Evolutionary conservation across 2,329 filamentous ascomycete species (phyloP).

Genomic region (Torrubiella hemipterigena): DNA sequence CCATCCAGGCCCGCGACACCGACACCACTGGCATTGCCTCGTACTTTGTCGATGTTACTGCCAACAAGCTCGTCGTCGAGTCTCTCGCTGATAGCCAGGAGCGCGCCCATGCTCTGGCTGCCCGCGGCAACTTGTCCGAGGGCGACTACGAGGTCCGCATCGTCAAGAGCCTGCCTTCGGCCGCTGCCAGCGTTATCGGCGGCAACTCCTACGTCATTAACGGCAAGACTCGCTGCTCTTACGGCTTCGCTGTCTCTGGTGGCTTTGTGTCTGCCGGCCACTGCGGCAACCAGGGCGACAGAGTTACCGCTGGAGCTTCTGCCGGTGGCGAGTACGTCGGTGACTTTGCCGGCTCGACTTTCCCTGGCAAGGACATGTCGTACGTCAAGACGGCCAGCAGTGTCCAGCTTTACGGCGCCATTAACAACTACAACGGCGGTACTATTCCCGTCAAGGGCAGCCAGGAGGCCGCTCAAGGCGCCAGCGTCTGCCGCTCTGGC

Average conservation of each 20-base stretch:
- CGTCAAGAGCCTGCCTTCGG: background rate
- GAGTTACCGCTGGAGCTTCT: background rate
- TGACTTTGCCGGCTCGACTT: background rate
- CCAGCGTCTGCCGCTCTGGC: constrained; percentile 27
- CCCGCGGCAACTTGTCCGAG: background rate
- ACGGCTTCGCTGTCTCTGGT: constrained; percentile 25
- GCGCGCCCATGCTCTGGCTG: background rate
- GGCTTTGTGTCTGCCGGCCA: constrained; percentile 27
- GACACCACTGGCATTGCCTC: constrained; percentile 5
- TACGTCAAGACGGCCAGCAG: background rate
- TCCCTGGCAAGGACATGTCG: background rate
- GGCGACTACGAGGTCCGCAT: background rate
- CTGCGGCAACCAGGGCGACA: constrained; percentile 6
- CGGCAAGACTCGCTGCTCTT: constrained; percentile 19
- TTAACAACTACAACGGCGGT: constrained; percentile 6
- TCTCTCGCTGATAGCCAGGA: background rate
- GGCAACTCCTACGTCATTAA: constrained; percentile 26
- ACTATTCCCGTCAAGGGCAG: constrained; percentile 22
- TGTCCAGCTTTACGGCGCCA: background rate
- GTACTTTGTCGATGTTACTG: constrained; percentile 6
- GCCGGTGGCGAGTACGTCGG: background rate
- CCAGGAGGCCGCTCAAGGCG: constrained; percentile 20
- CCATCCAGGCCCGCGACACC: background rate
- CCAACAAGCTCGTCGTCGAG: constrained; percentile 7
- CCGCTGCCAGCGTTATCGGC: constrained; percentile 8